Evolutionary conservation across 208 protist genomes (phyloP).

Genomic region (Leishmania gerbilli): DNA sequence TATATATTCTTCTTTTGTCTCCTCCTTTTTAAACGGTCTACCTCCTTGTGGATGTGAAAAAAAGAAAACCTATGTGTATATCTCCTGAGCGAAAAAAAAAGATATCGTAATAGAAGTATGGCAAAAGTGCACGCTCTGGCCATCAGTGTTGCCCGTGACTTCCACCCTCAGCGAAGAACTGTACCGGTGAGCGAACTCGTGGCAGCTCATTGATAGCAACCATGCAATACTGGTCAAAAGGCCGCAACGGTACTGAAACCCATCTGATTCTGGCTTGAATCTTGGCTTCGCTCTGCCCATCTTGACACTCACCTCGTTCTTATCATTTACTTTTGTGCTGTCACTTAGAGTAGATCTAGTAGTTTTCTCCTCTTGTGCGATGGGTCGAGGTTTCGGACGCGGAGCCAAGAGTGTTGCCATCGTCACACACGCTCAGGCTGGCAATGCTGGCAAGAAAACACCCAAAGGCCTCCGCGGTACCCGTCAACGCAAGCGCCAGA

Average conservation of each 20-base stretch:
- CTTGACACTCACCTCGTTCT: not conserved
- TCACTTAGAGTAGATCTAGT: not conserved
- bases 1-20: not conserved
- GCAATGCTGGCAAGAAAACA: constrained; percentile 70
- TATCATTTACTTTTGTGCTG: not conserved
- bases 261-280: not conserved
- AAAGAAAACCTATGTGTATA: not conserved
- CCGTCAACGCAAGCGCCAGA: constrained; percentile 68
- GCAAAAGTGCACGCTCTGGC: no score
- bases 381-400: constrained; percentile 87
- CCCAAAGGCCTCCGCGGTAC: constrained; percentile 73
- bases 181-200: not conserved
- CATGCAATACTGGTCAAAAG: not conserved
- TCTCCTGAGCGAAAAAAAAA: not conserved
- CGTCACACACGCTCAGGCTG: constrained; percentile 79
- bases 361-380: constrained; percentile 17
- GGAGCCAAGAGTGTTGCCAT: constrained; percentile 85
- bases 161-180: not conserved
- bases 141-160: not conserved
- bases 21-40: not conserved
- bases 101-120: not conserved
- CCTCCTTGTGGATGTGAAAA: not conserved
- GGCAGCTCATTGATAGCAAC: not conserved
- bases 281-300: not conserved
- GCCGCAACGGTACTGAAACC: not conserved